phyloP scores from a whole-genome alignment of 345 rosid genomes.

The Eutrema yunnanense region DNA sequence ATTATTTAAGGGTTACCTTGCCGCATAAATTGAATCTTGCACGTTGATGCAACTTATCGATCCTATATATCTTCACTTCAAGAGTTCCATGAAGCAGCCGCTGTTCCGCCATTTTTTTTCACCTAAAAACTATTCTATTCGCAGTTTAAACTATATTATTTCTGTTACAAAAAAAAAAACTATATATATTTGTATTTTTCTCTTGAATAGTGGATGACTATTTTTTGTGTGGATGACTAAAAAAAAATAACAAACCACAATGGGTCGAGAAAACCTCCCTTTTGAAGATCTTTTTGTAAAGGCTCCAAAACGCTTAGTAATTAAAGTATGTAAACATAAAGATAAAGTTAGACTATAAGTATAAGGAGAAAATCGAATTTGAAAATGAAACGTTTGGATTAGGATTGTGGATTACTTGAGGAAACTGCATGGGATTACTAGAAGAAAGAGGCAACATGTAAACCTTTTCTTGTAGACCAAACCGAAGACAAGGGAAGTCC shows the following conservation, averaged over 20 bases:
- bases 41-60: constrained; percentile 41
- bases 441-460: constrained; percentile 12
- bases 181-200: neutral
- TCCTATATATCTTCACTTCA: constrained; percentile 37
- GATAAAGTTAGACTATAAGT: constrained; percentile 14
- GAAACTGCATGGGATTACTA: constrained; percentile 19
- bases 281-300: neutral
- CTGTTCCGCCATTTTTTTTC: constrained; percentile 23
- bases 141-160: neutral
- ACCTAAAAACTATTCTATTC: neutral
- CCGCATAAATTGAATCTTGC: constrained; percentile 35
- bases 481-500: neutral
- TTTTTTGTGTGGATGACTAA: neutral
- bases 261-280: neutral
- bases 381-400: constrained; percentile 20
- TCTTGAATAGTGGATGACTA: neutral
- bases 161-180: too few species aligned
- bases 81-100: constrained; percentile 64
- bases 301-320: neutral
- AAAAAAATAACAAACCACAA: constrained; percentile 1
- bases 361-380: constrained; percentile 16
- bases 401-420: constrained; percentile 20
- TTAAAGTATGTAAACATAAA: neutral
- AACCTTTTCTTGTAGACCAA: constrained; percentile 25
- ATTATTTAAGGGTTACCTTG: constrained; percentile 27